Conservation (phyloP, 1,284 basidiomycete species). For the Paramarasmius palmivorus region DNA sequence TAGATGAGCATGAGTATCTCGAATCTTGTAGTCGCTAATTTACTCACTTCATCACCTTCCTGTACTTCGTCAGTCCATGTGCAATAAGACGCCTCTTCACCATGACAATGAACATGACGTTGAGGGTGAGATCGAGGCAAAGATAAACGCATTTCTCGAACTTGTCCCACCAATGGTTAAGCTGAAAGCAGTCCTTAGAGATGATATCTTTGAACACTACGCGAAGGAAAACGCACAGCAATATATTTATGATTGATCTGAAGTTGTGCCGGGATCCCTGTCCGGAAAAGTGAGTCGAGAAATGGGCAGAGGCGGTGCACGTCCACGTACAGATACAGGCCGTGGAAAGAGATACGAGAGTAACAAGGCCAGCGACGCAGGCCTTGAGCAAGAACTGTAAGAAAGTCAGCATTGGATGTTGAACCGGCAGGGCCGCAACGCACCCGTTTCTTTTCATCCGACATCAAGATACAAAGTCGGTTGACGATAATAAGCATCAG, state of each 20-base stretch:
- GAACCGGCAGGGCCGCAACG: background rate
- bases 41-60: conserved; percentile 4
- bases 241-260: conserved; percentile 9
- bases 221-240: background rate
- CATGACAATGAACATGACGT: conserved; percentile 5
- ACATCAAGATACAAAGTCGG: conserved; percentile 5
- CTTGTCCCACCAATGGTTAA: no score
- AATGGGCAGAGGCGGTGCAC: background rate
- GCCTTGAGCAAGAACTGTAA: background rate
- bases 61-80: conserved; percentile 8
- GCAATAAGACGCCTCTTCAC: conserved; percentile 6
- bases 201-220: background rate
- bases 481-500: conserved; percentile 11
- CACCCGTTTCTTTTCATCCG: background rate
- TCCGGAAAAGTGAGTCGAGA: background rate
- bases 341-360: background rate
- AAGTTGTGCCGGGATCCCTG: conserved; percentile 11
- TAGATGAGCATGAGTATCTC: background rate
- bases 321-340: background rate
- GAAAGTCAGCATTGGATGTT: background rate
- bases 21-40: background rate
- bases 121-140: conserved; percentile 3
- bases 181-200: background rate
- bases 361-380: background rate
- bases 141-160: no score